A percentile compares a stretch with the other conserved stretches of the same genome.
These are phyloP conservation scores for Apiotrichum domesticum DNA, from an alignment of 1,284 basidiomycete genomes.

Conservation along the genomic window DNA sequence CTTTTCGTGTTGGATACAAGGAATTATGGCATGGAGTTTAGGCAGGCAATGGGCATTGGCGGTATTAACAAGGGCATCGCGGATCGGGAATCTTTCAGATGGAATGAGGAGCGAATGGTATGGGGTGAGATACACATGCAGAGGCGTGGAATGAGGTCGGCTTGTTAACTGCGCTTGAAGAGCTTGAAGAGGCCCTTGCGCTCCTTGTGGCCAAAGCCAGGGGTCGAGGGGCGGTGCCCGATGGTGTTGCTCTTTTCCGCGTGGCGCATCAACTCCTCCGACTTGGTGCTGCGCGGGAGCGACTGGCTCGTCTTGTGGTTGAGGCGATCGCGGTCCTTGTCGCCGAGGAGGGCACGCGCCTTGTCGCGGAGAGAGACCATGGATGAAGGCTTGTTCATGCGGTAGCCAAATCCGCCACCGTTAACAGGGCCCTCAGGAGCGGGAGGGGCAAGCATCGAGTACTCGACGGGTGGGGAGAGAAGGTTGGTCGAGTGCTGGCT, in stretches of 20 bases:
- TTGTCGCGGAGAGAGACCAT: constrained; percentile 36
- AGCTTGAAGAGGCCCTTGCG: constrained; percentile 20
- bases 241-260: not conserved
- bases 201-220: constrained; percentile 6
- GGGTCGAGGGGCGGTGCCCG: constrained; percentile 1
- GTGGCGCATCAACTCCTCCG: not conserved
- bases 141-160: too few relatives aligned
- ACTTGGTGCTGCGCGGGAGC: not conserved
- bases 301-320: not conserved
- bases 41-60: too few relatives aligned
- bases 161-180: constrained; percentile 12
- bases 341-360: constrained; percentile 25
- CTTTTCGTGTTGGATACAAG: too few relatives aligned
- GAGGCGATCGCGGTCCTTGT: not conserved
- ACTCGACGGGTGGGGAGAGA: not conserved
- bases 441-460: not conserved
- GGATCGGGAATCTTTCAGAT: too few relatives aligned
- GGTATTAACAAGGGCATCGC: too few relatives aligned
- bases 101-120: too few relatives aligned
- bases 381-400: constrained; percentile 30
- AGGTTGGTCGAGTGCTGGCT: not conserved
- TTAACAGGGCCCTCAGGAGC: not conserved
- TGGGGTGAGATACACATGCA: too few relatives aligned
- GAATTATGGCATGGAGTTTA: too few relatives aligned
- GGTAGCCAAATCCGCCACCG: not conserved